Conservation (phyloP, 768 basidiomycete genomes). For the Tylopilus subfusipes region DNA sequence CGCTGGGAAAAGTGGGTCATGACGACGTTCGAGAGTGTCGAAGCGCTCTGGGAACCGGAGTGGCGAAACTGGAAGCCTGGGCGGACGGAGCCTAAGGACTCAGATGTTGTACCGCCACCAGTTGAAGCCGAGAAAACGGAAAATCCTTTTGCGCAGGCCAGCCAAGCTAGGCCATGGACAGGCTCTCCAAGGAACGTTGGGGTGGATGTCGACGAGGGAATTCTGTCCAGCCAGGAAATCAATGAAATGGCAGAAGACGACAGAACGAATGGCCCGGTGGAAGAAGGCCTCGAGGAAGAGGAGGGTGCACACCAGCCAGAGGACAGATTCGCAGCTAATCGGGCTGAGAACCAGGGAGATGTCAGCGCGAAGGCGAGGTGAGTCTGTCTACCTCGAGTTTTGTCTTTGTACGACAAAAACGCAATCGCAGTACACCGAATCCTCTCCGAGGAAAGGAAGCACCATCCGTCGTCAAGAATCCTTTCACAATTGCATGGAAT, state of each 20-base stretch:
- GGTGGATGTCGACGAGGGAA: conserved; percentile 30
- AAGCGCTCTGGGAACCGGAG: conserved; percentile 75
- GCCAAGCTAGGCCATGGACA: conserved; percentile 16
- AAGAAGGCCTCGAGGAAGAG: conserved; percentile 13
- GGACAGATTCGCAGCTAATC: neutral
- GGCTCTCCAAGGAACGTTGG: conserved; percentile 10
- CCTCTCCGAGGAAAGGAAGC: neutral
- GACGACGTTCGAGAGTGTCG: conserved; percentile 87
- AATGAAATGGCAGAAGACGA: conserved; percentile 23
- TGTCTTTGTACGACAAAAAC: neutral
- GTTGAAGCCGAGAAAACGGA: conserved; percentile 6
- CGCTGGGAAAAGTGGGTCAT: conserved; percentile 75
- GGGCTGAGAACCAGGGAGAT: neutral
- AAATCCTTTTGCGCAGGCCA: conserved; percentile 25
- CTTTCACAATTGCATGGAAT: conserved; percentile 23
- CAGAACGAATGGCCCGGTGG: conserved; percentile 11
- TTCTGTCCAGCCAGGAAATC: conserved; percentile 35
- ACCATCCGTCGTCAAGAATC: conserved; percentile 7
- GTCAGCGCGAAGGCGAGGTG: neutral
- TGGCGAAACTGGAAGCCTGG: conserved; percentile 57
- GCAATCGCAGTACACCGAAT: neutral
- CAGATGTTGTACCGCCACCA: conserved; percentile 15
- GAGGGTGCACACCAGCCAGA: neutral
- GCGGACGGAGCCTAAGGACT: conserved; percentile 2
- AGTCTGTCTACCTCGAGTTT: neutral